Evolutionary conservation across 2,329 filamentous ascomycete species (phyloP).

Genomic region (Chrysoporthe cubensis): DNA sequence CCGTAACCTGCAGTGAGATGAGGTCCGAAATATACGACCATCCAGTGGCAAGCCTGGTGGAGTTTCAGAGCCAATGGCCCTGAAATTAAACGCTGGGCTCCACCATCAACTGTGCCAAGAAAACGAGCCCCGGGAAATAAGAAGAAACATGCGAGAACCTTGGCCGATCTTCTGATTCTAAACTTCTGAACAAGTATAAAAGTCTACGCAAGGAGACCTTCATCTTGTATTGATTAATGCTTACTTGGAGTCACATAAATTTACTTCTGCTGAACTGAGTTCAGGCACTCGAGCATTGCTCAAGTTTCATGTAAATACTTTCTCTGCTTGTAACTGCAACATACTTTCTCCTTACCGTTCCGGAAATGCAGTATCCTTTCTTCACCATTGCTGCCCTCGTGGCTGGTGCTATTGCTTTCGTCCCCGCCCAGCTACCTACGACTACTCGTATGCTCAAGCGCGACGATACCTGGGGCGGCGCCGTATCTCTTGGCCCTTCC

Average conservation of each 20-base stretch:
- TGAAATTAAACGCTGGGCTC: neutral
- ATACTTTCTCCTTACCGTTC: neutral
- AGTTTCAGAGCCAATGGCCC: neutral
- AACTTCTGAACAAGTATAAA: neutral
- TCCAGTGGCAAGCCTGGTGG: neutral
- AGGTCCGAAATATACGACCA: neutral
- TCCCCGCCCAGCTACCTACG: constrained; percentile 4
- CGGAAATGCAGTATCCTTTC: constrained; percentile 12
- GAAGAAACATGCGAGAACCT: neutral
- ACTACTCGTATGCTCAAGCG: neutral
- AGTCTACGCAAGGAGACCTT: neutral
- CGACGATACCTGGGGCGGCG: constrained; percentile 20
- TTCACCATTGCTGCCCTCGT: constrained; percentile 2
- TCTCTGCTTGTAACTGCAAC: neutral
- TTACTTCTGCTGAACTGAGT: neutral
- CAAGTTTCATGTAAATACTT: neutral
- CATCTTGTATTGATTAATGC: neutral
- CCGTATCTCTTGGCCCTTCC: constrained; percentile 25
- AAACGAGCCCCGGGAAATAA: neutral
- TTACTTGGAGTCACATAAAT: neutral
- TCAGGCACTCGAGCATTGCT: neutral
- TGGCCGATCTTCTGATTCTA: too few relatives aligned
- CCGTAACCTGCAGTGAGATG: too few relatives aligned
- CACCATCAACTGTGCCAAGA: neutral
- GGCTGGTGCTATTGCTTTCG: constrained; percentile 8